Evolutionary conservation across 306 rosid species (phyloP).

Genomic region (Castanea crenata): DNA sequence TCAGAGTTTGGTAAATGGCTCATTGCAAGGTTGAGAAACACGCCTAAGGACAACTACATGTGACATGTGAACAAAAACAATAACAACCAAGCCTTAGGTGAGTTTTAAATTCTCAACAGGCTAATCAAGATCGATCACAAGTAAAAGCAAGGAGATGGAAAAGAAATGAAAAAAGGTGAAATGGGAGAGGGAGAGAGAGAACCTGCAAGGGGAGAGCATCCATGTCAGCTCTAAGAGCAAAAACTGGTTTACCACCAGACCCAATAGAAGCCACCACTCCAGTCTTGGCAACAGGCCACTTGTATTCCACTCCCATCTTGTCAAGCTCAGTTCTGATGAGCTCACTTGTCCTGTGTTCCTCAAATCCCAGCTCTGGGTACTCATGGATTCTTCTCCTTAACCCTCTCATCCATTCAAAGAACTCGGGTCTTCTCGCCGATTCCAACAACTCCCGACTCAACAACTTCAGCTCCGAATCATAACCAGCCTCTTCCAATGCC

Average conservation of each 20-base stretch:
- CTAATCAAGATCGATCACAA: too few relatives aligned
- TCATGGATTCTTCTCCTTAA: constrained; percentile 45
- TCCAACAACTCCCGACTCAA: constrained; percentile 25
- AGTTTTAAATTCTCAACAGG: too few relatives aligned
- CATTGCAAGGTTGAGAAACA: too few relatives aligned
- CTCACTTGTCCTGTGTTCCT: constrained; percentile 39
- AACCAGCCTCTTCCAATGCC: constrained; percentile 3
- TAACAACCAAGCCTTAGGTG: too few relatives aligned
- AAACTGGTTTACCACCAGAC: constrained; percentile 31
- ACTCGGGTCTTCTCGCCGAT: constrained; percentile 35
- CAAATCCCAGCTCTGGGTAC: constrained; percentile 40
- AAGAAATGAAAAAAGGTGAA: not conserved
- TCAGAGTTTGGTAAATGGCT: too few relatives aligned
- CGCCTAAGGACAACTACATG: too few relatives aligned
- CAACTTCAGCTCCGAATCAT: constrained; percentile 25
- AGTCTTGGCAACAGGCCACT: constrained; percentile 45
- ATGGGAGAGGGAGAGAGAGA: not conserved
- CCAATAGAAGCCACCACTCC: constrained; percentile 42
- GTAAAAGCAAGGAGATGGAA: not conserved
- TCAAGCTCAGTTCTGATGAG: constrained; percentile 48
- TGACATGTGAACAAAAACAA: too few relatives aligned
- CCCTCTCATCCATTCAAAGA: constrained; percentile 41
- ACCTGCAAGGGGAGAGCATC: constrained; percentile 44
- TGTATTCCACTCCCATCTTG: constrained; percentile 32
- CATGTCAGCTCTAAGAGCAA: constrained; percentile 51